These are phyloP conservation scores for Leptomonas pyrrhocoris DNA, from an alignment of 208 protist genomes.

Conservation along the genomic window DNA sequence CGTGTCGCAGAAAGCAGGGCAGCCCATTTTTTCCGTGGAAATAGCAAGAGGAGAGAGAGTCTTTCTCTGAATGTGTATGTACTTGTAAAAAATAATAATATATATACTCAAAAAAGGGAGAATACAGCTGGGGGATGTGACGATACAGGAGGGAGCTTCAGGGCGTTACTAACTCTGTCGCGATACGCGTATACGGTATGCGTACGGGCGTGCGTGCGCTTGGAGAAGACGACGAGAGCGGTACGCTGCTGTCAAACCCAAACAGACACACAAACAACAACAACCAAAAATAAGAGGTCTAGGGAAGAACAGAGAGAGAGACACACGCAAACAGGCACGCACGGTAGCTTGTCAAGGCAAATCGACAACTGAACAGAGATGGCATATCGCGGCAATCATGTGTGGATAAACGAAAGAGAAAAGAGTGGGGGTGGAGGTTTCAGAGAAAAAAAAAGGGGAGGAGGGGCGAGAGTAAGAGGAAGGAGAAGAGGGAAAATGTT, in stretches of 20 bases:
- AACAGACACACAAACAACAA: background rate
- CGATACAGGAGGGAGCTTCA: no score
- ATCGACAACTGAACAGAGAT: background rate
- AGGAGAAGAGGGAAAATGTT: background rate
- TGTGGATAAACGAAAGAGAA: background rate
- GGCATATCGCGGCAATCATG: no score
- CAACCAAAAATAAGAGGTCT: background rate
- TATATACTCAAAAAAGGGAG: background rate
- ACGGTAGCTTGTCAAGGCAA: background rate
- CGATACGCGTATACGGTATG: no score
- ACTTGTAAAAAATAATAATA: background rate
- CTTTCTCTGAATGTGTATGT: background rate
- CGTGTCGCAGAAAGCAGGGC: conserved; percentile 35
- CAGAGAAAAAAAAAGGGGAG: background rate
- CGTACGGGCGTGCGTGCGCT: conserved; percentile 5
- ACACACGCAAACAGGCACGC: conserved; percentile 1
- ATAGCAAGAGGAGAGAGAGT: background rate
- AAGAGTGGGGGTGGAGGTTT: background rate
- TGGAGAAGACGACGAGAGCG: background rate
- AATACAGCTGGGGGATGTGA: background rate
- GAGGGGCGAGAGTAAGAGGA: background rate
- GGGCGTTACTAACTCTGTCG: no score
- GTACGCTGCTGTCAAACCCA: no score
- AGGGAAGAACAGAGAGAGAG: conserved; percentile 14
- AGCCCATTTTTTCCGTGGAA: conserved; percentile 28